Percentiles rank a stretch among this genome's conserved stretches.
These are phyloP conservation scores for Aspergillus conjunctus DNA, from an alignment of 495 filamentous ascomycete species.

Conservation along the genomic window DNA sequence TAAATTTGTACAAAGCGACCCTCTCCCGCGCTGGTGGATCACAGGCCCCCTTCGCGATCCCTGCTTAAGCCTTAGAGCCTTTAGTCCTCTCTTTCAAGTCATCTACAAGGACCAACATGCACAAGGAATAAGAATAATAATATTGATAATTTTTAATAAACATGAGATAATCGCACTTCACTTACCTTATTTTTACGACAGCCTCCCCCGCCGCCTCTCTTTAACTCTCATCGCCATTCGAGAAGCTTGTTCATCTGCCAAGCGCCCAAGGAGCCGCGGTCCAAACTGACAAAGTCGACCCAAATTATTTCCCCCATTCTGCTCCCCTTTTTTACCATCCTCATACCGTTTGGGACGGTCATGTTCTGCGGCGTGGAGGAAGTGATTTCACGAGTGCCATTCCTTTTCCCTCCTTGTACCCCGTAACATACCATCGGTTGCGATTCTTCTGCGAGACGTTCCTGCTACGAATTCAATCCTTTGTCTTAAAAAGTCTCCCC, in stretches of 20 bases:
- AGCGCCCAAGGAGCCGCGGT: constrained; percentile 17
- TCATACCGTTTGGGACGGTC: constrained; percentile 18
- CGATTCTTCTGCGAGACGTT: constrained; percentile 18
- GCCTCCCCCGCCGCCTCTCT: background rate
- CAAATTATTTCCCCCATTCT: constrained; percentile 15
- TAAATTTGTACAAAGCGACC: constrained; percentile 5
- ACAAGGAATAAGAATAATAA: constrained; percentile 7
- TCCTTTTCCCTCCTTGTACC: constrained; percentile 16
- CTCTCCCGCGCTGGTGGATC: constrained; percentile 3
- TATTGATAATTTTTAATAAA: background rate
- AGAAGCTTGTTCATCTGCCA: constrained; percentile 17
- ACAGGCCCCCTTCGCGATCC: constrained; percentile 19
- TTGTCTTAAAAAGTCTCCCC: constrained; percentile 15
- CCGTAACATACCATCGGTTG: constrained; percentile 10
- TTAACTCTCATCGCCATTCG: constrained; percentile 7
- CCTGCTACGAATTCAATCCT: constrained; percentile 22
- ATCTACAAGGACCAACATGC: background rate
- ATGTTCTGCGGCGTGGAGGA: constrained; percentile 22
- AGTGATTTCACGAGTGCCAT: constrained; percentile 18
- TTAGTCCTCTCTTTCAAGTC: constrained; percentile 8
- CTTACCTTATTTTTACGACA: constrained; percentile 9
- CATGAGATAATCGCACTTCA: background rate
- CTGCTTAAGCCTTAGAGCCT: constrained; percentile 9
- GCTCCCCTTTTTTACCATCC: constrained; percentile 7
- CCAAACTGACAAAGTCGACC: constrained; percentile 10